Conservation (phyloP, 192 early-diverging fungal species). For the Backusella australiensis region DNA sequence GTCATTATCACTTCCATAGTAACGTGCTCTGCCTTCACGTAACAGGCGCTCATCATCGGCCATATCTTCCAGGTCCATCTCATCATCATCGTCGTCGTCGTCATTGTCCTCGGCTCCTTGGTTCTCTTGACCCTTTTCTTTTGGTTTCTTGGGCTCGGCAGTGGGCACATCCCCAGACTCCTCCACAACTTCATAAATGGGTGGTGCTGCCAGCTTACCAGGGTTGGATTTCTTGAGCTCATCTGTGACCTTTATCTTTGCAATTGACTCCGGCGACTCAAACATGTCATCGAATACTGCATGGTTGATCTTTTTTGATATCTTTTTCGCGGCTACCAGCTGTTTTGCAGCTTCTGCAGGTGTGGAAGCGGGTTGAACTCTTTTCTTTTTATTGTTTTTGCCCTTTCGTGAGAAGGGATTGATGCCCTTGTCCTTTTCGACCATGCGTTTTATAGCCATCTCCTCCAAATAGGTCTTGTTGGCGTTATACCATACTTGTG, state of each 20-base stretch:
- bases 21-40: conserved; percentile 12
- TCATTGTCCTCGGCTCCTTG: conserved; percentile 43
- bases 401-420: conserved; percentile 33
- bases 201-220: conserved; percentile 16
- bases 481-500: too few relatives aligned
- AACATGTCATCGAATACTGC: conserved; percentile 71
- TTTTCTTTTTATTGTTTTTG: conserved; percentile 40
- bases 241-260: conserved; percentile 39
- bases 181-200: conserved; percentile 36
- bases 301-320: conserved; percentile 95
- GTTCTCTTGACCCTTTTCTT: conserved; percentile 33
- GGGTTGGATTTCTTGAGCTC: conserved; percentile 29
- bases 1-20: neutral
- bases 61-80: conserved; percentile 44
- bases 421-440: conserved; percentile 46
- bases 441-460: conserved; percentile 68
- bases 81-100: conserved; percentile 48
- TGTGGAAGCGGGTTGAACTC: conserved; percentile 45
- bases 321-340: conserved; percentile 65
- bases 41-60: conserved; percentile 37
- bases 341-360: conserved; percentile 79
- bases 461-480: conserved; percentile 45
- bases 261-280: conserved; percentile 22
- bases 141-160: conserved; percentile 27
- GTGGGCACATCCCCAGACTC: conserved; percentile 41